phyloP scores from a whole-genome alignment of 1,284 basidiomycete species.

The Naganishia sp. region DNA sequence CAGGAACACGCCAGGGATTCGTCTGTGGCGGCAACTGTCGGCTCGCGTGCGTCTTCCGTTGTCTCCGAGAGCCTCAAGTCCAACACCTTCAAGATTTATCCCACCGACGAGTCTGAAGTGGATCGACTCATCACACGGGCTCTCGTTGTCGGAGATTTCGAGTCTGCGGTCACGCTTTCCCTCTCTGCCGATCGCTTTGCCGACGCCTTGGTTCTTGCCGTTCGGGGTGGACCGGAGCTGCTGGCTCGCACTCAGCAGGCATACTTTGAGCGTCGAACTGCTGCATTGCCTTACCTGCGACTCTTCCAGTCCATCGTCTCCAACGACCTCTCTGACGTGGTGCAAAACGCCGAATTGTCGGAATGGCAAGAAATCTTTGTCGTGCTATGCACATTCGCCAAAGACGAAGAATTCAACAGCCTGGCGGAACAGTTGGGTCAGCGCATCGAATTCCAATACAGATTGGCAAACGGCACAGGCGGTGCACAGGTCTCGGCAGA shows the following conservation, averaged over 20 bases:
- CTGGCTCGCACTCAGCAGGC: slow-evolving; percentile 86
- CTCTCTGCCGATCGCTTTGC: slow-evolving; percentile 87
- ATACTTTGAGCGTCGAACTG: slow-evolving; percentile 83
- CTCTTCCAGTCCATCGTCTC: slow-evolving; percentile 94
- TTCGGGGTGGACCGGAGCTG: slow-evolving; percentile 86
- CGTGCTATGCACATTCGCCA: slow-evolving; percentile 92
- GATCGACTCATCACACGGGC: slow-evolving; percentile 90
- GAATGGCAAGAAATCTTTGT: slow-evolving; percentile 99
- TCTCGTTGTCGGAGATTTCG: slow-evolving; percentile 90
- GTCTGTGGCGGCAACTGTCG: slow-evolving; percentile 85
- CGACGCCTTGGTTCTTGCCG: slow-evolving; percentile 90
- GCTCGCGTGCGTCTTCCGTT: slow-evolving; percentile 80
- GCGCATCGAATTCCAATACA: slow-evolving; percentile 81
- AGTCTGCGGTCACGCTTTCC: slow-evolving; percentile 87
- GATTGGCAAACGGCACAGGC: slow-evolving; percentile 60
- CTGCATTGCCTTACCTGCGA: slow-evolving; percentile 81
- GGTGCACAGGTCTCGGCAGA: slow-evolving; percentile 49
- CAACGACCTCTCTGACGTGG: slow-evolving; percentile 87
- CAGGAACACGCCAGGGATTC: slow-evolving; percentile 76
- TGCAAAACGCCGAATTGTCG: slow-evolving; percentile 89
- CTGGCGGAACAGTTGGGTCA: slow-evolving; percentile 90
- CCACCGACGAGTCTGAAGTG: slow-evolving; percentile 79
- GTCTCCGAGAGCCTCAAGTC: slow-evolving; percentile 66
- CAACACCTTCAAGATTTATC: slow-evolving; percentile 90
- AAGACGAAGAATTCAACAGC: slow-evolving; percentile 76